These are phyloP conservation scores for Zoysia japonica DNA, from an alignment of 176 grass and related monocot species.

Conservation along the genomic window DNA sequence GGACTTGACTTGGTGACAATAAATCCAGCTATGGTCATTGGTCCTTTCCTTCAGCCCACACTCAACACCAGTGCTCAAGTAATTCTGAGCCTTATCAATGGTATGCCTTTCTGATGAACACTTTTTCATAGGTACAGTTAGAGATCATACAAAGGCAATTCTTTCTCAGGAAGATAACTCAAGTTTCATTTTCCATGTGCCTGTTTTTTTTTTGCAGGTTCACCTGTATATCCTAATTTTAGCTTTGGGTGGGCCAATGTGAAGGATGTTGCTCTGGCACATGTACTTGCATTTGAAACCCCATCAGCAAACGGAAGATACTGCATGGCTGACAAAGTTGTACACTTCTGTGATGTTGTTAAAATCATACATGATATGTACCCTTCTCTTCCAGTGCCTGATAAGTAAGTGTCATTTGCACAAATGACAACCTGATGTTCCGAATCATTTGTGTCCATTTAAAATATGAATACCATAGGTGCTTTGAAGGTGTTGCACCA, in stretches of 20 bases:
- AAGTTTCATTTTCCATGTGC: neutral
- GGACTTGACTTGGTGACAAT: conserved; percentile 47
- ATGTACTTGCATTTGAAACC: conserved; percentile 44
- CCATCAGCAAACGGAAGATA: conserved; percentile 54
- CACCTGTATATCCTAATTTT: conserved; percentile 39
- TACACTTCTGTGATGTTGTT: conserved; percentile 38
- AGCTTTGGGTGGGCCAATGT: conserved; percentile 46
- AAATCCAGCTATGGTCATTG: conserved; percentile 52
- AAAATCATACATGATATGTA: conserved; percentile 50
- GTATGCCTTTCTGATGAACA: conserved; percentile 18
- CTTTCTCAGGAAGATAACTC: neutral
- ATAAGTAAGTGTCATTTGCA: conserved; percentile 40
- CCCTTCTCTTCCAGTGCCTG: conserved; percentile 39
- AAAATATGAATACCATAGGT: neutral
- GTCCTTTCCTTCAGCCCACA: conserved; percentile 56
- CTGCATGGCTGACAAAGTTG: conserved; percentile 37
- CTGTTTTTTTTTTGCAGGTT: conserved; percentile 30
- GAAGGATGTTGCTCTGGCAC: conserved; percentile 52
- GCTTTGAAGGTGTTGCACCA: neutral
- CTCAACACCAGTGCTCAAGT: conserved; percentile 39
- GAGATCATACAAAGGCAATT: neutral
- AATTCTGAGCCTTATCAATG: conserved; percentile 40
- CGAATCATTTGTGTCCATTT: neutral
- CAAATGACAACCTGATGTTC: neutral
- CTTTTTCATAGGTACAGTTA: neutral